A percentile compares a stretch with the other conserved stretches of the same genome.
Evolutionary conservation across 768 basidiomycete species (phyloP).

Genomic region (Boletus barrowsii): DNA sequence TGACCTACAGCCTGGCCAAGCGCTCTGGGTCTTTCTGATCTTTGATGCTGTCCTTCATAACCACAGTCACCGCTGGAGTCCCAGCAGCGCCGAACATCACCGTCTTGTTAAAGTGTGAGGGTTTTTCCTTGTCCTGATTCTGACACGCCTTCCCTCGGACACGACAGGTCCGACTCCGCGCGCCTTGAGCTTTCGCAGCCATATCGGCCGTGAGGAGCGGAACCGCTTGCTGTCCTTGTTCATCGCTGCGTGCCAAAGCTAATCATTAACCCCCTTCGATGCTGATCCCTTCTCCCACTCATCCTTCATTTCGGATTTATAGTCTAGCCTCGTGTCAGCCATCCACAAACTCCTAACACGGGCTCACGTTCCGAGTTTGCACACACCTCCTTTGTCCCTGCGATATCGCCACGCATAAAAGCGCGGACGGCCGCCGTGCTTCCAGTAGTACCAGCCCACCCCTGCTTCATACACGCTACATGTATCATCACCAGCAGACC

Average conservation of each 20-base stretch:
- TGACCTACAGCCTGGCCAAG: neutral
- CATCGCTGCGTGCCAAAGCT: conserved; percentile 29
- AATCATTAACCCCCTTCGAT: conserved; percentile 34
- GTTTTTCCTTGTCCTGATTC: conserved; percentile 1
- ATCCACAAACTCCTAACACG: conserved; percentile 30
- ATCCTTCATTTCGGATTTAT: conserved; percentile 36
- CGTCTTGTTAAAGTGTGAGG: conserved; percentile 23
- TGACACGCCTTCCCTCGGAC: neutral
- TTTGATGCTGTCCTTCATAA: conserved; percentile 24
- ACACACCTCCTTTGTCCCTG: conserved; percentile 24
- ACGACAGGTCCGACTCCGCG: conserved; percentile 7
- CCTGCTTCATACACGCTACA: conserved; percentile 50
- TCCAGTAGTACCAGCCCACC: conserved; percentile 31
- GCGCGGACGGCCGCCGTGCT: conserved; percentile 21
- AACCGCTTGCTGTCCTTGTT: conserved; percentile 23
- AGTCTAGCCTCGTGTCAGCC: conserved; percentile 34
- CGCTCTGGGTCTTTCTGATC: conserved; percentile 8
- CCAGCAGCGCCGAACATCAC: conserved; percentile 9
- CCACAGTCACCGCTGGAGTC: conserved; percentile 10
- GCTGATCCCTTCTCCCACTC: conserved; percentile 35
- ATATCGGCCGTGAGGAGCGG: conserved; percentile 27
- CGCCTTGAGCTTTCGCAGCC: conserved; percentile 9
- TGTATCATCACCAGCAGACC: conserved; percentile 50
- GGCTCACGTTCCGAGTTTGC: conserved; percentile 28
- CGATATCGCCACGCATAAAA: conserved; percentile 31